These are phyloP conservation scores for Chenopodium berlandieri DNA, from an alignment of 148 eudicot genomes.

Conservation along the genomic window DNA sequence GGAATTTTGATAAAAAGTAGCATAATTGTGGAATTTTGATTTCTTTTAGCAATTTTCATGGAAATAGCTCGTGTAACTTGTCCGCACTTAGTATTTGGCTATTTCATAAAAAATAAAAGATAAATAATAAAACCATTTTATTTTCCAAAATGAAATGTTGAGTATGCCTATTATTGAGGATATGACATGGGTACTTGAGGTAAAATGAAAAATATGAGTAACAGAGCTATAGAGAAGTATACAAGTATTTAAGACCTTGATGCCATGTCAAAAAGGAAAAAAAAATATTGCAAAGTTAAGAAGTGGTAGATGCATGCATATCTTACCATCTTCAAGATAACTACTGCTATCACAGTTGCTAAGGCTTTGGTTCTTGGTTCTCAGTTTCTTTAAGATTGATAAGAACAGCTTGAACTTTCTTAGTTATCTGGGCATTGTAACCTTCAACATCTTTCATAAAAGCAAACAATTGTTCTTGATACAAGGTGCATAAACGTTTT, in stretches of 20 bases:
- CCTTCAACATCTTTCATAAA: conserved; percentile 48
- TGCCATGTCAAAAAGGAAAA: neutral
- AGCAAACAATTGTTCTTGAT: conserved; percentile 46
- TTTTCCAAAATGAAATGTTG: too few species aligned
- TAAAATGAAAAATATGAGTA: too few species aligned
- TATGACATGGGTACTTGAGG: too few species aligned
- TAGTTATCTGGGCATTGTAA: conserved; percentile 40
- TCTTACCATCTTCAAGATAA: neutral
- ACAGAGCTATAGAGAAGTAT: neutral
- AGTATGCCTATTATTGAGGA: too few species aligned
- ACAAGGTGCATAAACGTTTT: conserved; percentile 48
- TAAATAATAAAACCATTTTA: too few species aligned
- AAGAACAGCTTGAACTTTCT: conserved; percentile 37
- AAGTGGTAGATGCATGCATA: neutral
- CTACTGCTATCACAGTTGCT: neutral
- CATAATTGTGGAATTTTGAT: too few species aligned
- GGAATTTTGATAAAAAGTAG: too few species aligned
- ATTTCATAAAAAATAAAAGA: too few species aligned
- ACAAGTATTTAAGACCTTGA: neutral
- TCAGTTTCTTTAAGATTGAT: conserved; percentile 42
- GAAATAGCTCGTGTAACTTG: too few species aligned
- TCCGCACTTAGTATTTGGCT: too few species aligned
- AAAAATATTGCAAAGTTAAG: neutral
- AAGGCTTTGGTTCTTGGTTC: conserved; percentile 32
- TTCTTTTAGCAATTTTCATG: too few species aligned